These are phyloP conservation scores for Lactarius quietus DNA, from an alignment of 768 basidiomycete genomes.

Conservation along the genomic window DNA sequence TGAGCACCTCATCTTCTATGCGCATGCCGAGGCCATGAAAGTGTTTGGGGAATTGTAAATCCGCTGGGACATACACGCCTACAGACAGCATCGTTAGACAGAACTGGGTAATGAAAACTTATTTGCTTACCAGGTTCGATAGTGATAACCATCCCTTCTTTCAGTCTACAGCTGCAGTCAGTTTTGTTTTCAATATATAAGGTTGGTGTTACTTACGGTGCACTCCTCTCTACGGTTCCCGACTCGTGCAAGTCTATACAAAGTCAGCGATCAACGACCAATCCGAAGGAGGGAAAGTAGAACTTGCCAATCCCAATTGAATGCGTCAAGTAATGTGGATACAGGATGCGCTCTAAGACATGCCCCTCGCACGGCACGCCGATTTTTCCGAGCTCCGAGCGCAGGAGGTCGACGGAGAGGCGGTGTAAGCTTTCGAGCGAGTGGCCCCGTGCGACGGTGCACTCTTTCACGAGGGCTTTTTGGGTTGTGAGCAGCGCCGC, in stretches of 20 bases:
- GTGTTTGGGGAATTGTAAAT: slow-evolving; percentile 70
- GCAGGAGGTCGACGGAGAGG: slow-evolving; percentile 61
- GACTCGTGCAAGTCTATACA: slow-evolving; percentile 85
- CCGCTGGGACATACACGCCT: slow-evolving; percentile 88
- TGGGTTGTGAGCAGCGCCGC: slow-evolving; percentile 69
- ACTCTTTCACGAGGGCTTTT: slow-evolving; percentile 59
- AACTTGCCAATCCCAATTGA: slow-evolving; percentile 81
- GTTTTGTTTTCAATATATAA: not conserved
- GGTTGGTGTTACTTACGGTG: slow-evolving; percentile 40
- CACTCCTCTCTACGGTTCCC: slow-evolving; percentile 51
- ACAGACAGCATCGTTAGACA: slow-evolving; percentile 20
- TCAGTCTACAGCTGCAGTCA: slow-evolving; percentile 44
- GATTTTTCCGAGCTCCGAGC: slow-evolving; percentile 70
- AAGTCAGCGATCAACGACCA: not conserved
- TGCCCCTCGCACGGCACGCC: slow-evolving; percentile 49
- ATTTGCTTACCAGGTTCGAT: slow-evolving; percentile 70
- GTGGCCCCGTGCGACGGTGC: slow-evolving; percentile 52
- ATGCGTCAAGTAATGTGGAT: slow-evolving; percentile 92
- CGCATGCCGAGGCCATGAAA: slow-evolving; percentile 92
- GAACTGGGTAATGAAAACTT: not conserved
- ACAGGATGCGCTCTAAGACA: slow-evolving; percentile 67
- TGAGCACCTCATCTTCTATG: slow-evolving; percentile 85
- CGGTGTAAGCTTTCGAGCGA: slow-evolving; percentile 77
- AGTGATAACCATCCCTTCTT: slow-evolving; percentile 87
- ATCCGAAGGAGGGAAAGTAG: not conserved